Evolutionary conservation across 352 stramenopile genomes (phyloP), one percentile per base, ranked within the genome.

Genomic region (Phytophthora cryptogea): DNA sequence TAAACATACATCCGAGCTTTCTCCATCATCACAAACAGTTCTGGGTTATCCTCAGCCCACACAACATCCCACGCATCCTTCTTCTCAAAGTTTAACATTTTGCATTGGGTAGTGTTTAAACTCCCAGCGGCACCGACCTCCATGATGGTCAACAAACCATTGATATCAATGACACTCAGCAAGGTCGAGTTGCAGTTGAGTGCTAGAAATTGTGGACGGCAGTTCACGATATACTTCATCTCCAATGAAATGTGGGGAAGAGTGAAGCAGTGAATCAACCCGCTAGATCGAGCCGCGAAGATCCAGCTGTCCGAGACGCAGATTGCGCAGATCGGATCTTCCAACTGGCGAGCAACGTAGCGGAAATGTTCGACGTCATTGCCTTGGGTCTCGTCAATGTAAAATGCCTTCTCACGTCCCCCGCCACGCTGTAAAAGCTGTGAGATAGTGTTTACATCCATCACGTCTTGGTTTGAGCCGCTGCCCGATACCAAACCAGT

Each of bases 1-100:
- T 91, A 96, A 7, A 98, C 78, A 45, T 95, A 92, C 79, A 98
- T 92, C 26, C 89, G 78, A 8, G 88, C 94, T 66, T 98, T 98
- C 54, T 98, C 92, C 81, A 94, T 94, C 65, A 97, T 88, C 31
- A 95, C 92, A 55, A 98, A 96, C 11, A 97, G 65, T 46, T 97
- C 84, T 4, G 92, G 87, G 63, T 97, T 96, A 70, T 98, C 92
- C 11, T 96, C 83, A 13, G 90, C 83, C 92, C 92, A 98, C 31
- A 89, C 60, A 53, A 98, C 89, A 51, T 97, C 92, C 92, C 92
- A 98, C 4, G 82, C 74, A 63, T 98, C 92, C 30, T 92, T 94
- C 62, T 91, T 91, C 66, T 94, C 85, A 43, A 92, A 94, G 43
- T 59, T 51, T 1, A 92, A 62, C 77, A 88, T 89, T 52, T 90